Base-by-base conservation (phyloP, 257 asterid species). In the Solanum clarkiae region DNA sequence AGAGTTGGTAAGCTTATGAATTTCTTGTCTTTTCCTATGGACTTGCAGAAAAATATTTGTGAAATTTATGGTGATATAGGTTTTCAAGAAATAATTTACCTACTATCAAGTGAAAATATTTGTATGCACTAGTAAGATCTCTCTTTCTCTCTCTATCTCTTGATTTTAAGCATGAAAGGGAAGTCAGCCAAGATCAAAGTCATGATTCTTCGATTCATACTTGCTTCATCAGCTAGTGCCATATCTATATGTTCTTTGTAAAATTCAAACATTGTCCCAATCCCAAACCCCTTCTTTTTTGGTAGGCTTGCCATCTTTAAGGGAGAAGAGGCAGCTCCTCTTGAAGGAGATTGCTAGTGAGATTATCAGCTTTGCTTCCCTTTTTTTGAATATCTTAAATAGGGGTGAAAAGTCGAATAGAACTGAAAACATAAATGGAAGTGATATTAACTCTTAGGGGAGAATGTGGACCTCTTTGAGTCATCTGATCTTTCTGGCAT, bases 71-170 rank as follows among this genome's bases (percentile, higher is more conserved):
- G 36, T 32, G 4, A 32, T 32, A 32, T 32, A 32, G 36, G 36
- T 32, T 3, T 32, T 3, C 36, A 32, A 32, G 36, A 32, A 32
- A 32, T 0, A 32, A 32, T 2, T 32, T 32, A 29, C 36, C 36
- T 32, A 97, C 88, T 10, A 71, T 66, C 84, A 32, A 93, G 98
- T 84, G 90, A 90, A 87, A 85, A 36, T 57, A 84, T 66, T 81
- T 42, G 70, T 32, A 89, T 87, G 86, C 98, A 93, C 86, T 47
- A 86, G 98, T 93, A 90, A 86, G 93, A 80, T 83, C 86, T 56
- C 83, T 83, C 53, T 69, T 45, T 75, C 49, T n/a, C 84, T 60
- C 55, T 81, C 57, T 5, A 6, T 32, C 36, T 32, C 36, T 32
- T 32, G 36, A 32, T 7, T 14, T 22, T 47, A 12, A 47, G 6